Evolutionary conservation across 2,329 filamentous ascomycete genomes (phyloP), one percentile per base, ranked within the genome.

Genomic region (Epichloe typhina): DNA sequence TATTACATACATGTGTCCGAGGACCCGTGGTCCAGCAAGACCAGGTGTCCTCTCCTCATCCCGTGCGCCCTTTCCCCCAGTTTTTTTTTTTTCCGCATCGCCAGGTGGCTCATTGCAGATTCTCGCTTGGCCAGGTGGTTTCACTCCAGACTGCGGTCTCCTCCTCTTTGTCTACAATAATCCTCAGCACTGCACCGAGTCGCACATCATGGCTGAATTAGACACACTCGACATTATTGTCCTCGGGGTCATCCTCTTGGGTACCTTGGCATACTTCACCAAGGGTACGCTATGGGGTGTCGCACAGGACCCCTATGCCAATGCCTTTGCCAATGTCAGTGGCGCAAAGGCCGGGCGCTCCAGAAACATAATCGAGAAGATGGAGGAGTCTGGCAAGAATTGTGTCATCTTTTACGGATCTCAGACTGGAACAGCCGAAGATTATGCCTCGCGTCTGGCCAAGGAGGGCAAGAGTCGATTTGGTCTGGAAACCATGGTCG

Each of bases 331-430:
- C 60, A 82, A 80, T 63, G 81, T 79, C 68, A 80, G 77, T 68
- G 80, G 77, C 57, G 75, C 76, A 56, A 94, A 88, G 72, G 76
- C 85, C 9, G 88, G 84, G 59, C 90, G 89, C 73, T 91, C 90
- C 54, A 79, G 93, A 59, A 90, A 96, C 68, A 90, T 98, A 56
- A 66, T 96, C 54, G 87, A 97, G 76, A 95, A 95, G 73, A 86
- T 98, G 83, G 87, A 96, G 21, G 89, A 97, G 73, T 83, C 82
- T 11, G 84, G 83, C 68, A 98, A 97, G 75, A 97, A 98, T 73
- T 96, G 91, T 68, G 84, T 98, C 57, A 85, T 98, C 62, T 96
- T 98, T 75, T 98, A 96, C 66, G 93, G 93, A 58, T 98, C 93
- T 35, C 93, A 98, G 72, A 98, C 93, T 19, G 93, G 93, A 62